These are phyloP conservation scores for Lactarius psammicola DNA, from an alignment of 768 basidiomycete species.

Conservation along the genomic window DNA sequence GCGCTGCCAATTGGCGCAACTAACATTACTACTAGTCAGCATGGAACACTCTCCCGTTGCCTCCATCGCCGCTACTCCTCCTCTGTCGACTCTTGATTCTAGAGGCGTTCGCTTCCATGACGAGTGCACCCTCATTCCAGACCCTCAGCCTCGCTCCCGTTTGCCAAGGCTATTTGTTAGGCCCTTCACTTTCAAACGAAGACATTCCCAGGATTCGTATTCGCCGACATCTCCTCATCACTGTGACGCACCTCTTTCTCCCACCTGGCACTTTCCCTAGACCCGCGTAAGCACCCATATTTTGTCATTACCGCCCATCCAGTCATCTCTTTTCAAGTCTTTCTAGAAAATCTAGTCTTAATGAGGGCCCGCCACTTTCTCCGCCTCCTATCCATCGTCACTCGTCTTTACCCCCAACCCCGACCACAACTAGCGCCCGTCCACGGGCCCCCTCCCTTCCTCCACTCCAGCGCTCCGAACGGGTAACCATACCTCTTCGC, in stretches of 20 bases:
- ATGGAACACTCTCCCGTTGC: conserved; percentile 2
- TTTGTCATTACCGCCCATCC: neutral
- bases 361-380: conserved; percentile 22
- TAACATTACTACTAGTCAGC: too few species aligned
- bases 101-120: conserved; percentile 65
- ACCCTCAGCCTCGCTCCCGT: conserved; percentile 42
- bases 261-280: conserved; percentile 11
- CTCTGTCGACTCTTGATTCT: conserved; percentile 2
- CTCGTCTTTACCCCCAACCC: conserved; percentile 23
- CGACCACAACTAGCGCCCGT: conserved; percentile 3
- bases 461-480: conserved; percentile 34
- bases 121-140: conserved; percentile 75
- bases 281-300: conserved; percentile 7
- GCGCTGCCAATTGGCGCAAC: too few species aligned
- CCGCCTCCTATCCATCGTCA: conserved; percentile 57
- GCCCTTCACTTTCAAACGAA: conserved; percentile 63
- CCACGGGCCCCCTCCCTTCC: conserved; percentile 27
- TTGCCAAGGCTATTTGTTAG: conserved; percentile 57
- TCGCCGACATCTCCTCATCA: conserved; percentile 42
- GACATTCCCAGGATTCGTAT: conserved; percentile 28
- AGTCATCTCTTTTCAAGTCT: neutral
- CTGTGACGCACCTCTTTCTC: conserved; percentile 46
- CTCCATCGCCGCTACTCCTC: neutral
- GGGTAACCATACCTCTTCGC: conserved; percentile 63
- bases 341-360: conserved; percentile 21